These are phyloP conservation scores for Agaricus subrufescens DNA, from an alignment of 768 basidiomycete genomes.

Conservation along the genomic window DNA sequence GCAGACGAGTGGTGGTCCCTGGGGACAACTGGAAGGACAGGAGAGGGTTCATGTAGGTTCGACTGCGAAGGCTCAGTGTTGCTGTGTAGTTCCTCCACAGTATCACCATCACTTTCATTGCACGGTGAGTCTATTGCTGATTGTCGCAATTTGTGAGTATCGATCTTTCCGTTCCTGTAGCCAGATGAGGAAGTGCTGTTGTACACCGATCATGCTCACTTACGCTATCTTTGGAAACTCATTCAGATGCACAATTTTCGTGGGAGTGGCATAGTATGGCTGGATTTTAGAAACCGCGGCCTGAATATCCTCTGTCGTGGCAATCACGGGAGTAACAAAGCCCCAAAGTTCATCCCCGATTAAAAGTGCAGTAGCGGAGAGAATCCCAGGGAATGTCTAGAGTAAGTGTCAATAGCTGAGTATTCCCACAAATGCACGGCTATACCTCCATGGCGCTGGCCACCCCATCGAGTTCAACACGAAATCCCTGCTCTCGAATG, in stretches of 20 bases:
- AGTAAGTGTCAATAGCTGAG: background rate
- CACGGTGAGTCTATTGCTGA: constrained; percentile 23
- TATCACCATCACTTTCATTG: background rate
- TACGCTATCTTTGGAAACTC: constrained; percentile 50
- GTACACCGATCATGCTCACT: constrained; percentile 12
- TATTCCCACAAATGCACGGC: constrained; percentile 26
- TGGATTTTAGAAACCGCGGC: constrained; percentile 44
- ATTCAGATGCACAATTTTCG: constrained; percentile 36
- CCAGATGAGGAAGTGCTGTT: constrained; percentile 1
- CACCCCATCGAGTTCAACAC: constrained; percentile 61
- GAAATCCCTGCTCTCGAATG: constrained; percentile 40
- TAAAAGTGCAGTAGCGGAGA: constrained; percentile 44
- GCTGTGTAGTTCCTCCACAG: too few species aligned
- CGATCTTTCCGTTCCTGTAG: constrained; percentile 46
- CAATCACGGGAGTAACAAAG: constrained; percentile 39
- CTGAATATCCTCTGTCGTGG: constrained; percentile 33
- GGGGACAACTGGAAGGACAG: constrained; percentile 14
- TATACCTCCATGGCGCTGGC: constrained; percentile 55
- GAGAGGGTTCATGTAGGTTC: constrained; percentile 7
- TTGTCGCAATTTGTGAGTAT: constrained; percentile 40
- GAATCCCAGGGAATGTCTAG: constrained; percentile 37
- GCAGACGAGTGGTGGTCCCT: constrained; percentile 10
- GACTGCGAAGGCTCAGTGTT: constrained; percentile 6
- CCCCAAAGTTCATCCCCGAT: constrained; percentile 53
- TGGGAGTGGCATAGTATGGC: constrained; percentile 58